Evolutionary conservation across 306 rosid species (phyloP).

Genomic region (Glycyrrhiza uralensis): DNA sequence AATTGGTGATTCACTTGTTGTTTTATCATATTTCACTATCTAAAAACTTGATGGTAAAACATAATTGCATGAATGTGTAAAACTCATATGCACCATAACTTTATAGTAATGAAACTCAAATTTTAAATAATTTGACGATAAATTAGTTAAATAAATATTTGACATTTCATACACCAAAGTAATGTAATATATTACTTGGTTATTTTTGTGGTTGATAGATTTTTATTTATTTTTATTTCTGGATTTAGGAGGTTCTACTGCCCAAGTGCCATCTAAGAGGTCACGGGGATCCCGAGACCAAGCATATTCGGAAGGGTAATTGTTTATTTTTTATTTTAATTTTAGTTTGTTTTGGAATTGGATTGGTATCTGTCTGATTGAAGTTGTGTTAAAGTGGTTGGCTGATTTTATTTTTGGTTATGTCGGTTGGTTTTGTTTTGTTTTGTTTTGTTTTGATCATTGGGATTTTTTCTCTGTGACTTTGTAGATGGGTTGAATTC

Average conservation of each 20-base stretch:
- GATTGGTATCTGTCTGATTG: constrained; percentile 15
- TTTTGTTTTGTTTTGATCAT: no score
- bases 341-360: constrained; percentile 8
- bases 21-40: no score
- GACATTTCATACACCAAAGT: background rate
- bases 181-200: background rate
- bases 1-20: no score
- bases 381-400: background rate
- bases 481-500: constrained; percentile 88
- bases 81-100: no score
- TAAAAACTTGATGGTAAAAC: no score
- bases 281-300: constrained; percentile 50
- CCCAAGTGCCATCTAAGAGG: constrained; percentile 38
- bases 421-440: background rate
- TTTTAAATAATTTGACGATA: background rate
- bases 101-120: no score
- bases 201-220: background rate
- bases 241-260: constrained; percentile 40
- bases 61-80: no score
- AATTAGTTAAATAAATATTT: background rate
- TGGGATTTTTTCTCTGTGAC: constrained; percentile 16
- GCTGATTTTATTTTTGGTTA: background rate
- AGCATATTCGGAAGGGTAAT: constrained; percentile 71
- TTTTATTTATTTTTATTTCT: background rate
- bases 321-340: background rate